Conservation (phyloP, 176 grass and related monocot species). For the Musa beccarii region DNA sequence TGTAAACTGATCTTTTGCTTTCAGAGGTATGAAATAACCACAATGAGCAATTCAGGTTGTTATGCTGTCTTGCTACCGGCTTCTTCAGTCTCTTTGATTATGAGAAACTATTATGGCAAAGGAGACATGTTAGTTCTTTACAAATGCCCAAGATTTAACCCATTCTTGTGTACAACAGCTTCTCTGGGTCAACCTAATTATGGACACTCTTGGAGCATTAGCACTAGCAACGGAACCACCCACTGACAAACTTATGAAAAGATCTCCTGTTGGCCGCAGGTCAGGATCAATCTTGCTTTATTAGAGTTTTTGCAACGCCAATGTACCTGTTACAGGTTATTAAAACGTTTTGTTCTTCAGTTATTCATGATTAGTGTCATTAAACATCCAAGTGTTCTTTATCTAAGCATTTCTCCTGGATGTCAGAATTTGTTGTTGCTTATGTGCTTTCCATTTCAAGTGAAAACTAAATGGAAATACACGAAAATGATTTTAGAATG, state of each 20-base stretch:
- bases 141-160: not conserved
- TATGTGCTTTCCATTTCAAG: too few relatives aligned
- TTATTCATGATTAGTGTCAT: too few relatives aligned
- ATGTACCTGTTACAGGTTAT: too few relatives aligned
- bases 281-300: constrained; percentile 13
- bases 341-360: too few relatives aligned
- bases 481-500: too few relatives aligned
- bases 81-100: not conserved
- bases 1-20: too few relatives aligned
- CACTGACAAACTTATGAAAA: constrained; percentile 72
- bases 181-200: constrained; percentile 98
- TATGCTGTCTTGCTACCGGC: not conserved
- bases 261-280: constrained; percentile 68
- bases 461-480: too few relatives aligned
- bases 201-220: constrained; percentile 97
- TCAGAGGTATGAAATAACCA: not conserved
- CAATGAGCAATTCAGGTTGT: not conserved
- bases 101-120: not conserved
- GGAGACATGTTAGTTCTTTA: not conserved
- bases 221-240: constrained; percentile 97
- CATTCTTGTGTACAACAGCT: constrained; percentile 31
- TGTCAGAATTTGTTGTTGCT: too few relatives aligned
- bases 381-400: too few relatives aligned
- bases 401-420: too few relatives aligned
- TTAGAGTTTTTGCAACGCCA: not conserved